Conservation (phyloP, 495 filamentous ascomycete species). For the Penicillium ucsense region DNA sequence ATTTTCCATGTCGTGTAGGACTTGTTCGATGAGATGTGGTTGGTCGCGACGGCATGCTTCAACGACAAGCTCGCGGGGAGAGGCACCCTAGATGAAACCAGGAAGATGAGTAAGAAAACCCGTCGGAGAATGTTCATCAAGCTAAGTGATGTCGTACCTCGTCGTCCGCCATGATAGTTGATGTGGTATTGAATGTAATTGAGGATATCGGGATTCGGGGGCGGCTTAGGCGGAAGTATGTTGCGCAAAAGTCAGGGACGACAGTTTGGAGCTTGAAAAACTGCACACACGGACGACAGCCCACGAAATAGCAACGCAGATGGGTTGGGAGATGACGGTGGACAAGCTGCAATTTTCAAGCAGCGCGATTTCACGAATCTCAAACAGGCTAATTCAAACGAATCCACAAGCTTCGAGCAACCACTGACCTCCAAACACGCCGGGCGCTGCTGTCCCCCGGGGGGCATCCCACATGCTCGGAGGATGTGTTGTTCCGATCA, state of each 20-base stretch:
- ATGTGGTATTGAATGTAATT: neutral
- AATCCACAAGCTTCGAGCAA: conserved; percentile 1
- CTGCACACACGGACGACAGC: too few relatives aligned
- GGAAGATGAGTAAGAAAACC: conserved; percentile 5
- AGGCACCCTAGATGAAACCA: conserved; percentile 60
- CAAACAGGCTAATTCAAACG: conserved; percentile 1
- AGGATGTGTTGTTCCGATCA: conserved; percentile 10
- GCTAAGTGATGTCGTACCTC: conserved; percentile 20
- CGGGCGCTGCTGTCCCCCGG: conserved; percentile 9
- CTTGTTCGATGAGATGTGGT: conserved; percentile 62
- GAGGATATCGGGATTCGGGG: neutral
- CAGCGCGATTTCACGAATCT: conserved; percentile 7
- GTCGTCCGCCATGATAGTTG: conserved; percentile 31
- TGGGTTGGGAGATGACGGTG: too few relatives aligned
- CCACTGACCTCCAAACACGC: neutral
- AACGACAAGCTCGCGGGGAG: conserved; percentile 73
- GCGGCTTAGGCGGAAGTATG: neutral
- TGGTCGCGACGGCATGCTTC: conserved; percentile 93
- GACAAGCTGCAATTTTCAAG: too few relatives aligned
- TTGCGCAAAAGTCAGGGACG: conserved; percentile 6
- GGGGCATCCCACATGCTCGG: conserved; percentile 14
- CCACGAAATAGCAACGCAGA: too few relatives aligned
- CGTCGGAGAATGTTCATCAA: neutral
- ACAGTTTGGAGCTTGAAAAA: neutral
- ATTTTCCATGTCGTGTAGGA: conserved; percentile 32